These are phyloP conservation scores for Falciphora oryzae DNA, from an alignment of 2,329 filamentous ascomycete genomes.

Conservation along the genomic window DNA sequence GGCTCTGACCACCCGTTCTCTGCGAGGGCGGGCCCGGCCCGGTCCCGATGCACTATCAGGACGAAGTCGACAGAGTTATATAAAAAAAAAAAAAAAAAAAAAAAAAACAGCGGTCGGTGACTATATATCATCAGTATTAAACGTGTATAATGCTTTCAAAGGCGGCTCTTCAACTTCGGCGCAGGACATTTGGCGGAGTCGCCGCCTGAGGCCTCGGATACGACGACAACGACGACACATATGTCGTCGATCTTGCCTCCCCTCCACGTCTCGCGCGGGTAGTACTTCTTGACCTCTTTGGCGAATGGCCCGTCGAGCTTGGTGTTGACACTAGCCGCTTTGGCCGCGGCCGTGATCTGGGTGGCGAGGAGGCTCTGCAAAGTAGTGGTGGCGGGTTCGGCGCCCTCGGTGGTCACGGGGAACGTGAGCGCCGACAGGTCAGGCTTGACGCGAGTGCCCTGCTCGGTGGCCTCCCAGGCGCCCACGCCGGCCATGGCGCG, in stretches of 20 bases:
- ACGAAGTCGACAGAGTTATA: background rate
- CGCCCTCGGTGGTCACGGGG: background rate
- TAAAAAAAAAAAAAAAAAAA: too few species aligned
- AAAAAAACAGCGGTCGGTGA: background rate
- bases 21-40: background rate
- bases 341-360: slow-evolving; percentile 75
- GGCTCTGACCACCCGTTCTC: background rate
- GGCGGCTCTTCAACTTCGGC: slow-evolving; percentile 21
- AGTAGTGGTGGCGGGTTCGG: slow-evolving; percentile 46
- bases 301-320: slow-evolving; percentile 89
- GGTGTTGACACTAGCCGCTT: slow-evolving; percentile 73
- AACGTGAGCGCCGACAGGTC: slow-evolving; percentile 37
- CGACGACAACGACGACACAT: slow-evolving; percentile 74
- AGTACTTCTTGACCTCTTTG: slow-evolving; percentile 85
- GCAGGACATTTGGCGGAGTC: slow-evolving; percentile 7
- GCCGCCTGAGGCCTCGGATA: slow-evolving; percentile 53
- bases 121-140: background rate
- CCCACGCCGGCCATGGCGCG: slow-evolving; percentile 66
- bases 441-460: slow-evolving; percentile 59
- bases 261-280: slow-evolving; percentile 78
- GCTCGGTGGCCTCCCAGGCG: slow-evolving; percentile 64
- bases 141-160: slow-evolving; percentile 4
- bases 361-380: slow-evolving; percentile 75
- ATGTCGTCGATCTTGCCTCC: slow-evolving; percentile 97
- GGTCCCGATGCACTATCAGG: background rate